Evolutionary conservation across 2,329 filamentous ascomycete genomes (phyloP), one percentile per base, ranked within the genome.

Genomic region (Chrysoporthe puriensis): DNA sequence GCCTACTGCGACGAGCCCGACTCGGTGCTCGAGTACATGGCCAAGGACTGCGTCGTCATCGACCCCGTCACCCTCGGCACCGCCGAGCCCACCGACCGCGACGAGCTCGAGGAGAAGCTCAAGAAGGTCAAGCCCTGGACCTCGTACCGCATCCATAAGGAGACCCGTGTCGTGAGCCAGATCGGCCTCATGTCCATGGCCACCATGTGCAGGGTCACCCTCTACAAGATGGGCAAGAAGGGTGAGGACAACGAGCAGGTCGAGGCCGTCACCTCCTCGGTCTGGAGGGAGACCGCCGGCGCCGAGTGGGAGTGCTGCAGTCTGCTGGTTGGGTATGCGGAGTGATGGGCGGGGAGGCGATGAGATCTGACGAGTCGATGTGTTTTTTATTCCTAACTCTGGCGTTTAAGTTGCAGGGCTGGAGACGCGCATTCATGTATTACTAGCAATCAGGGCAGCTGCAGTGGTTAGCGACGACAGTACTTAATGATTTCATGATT

Each of bases 131-230:
- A 73, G 67, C 72, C 71, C 9, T 73, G 73, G 69, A 71, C 73
- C 8, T 74, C 74, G 32, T 79, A 75, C 70, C 68, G 73, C 65
- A 77, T 80, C 69, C 75, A 76, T 60, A 74, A 76, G 3, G 72
- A 74, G 3, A 74, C 75, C 61, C 68, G 71, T 6, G 71, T 77
- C 26, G 76, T 78, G n/a, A 77, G 78, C 48, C 77, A 80, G 76
- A 76, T 78, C 26, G 78, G 76, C 56, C 70, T 80, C 36, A 80
- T 80, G 78, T 76, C 77, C 3, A 76, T 80, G 11, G 72, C 76
- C 11, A 65, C 76, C 66, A 74, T 78, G 56, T 79, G 79, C 68
- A 74, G 75, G 64, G 58, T 78, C 4, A 77, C 71, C 8, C 63
- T 79, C 58, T 78, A 73, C 65, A 64, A 70, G 44, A 69, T 73